Conservation (phyloP, 108 stramenopile genomes). For the Pelagomonas calceolata region DNA sequence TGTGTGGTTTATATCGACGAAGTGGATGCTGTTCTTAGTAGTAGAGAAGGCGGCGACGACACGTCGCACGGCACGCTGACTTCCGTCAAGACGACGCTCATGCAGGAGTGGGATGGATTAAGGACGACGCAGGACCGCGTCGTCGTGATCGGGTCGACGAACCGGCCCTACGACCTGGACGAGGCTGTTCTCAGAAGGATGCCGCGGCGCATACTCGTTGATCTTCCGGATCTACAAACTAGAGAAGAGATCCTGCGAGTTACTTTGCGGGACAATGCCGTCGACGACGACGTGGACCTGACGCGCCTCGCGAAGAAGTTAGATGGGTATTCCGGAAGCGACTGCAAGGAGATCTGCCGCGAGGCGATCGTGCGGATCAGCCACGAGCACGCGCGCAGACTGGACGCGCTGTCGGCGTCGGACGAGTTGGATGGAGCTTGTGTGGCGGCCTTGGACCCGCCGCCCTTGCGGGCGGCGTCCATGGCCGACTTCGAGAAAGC, state of each 20-base stretch:
- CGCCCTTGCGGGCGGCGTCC: no score
- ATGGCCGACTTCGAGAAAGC: conserved; percentile 70
- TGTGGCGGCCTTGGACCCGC: no score
- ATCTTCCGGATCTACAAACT: conserved; percentile 80
- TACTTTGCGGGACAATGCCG: conserved; percentile 70
- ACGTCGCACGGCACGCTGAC: conserved; percentile 91
- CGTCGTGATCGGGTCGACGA: conserved; percentile 91
- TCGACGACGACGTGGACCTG: conserved; percentile 66
- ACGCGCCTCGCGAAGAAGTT: conserved; percentile 73
- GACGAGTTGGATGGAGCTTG: not conserved
- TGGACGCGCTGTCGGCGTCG: conserved; percentile 47
- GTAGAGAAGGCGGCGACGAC: conserved; percentile 80
- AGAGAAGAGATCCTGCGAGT: conserved; percentile 78
- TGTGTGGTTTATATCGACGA: conserved; percentile 95
- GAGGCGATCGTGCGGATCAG: conserved; percentile 89
- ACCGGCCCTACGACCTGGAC: conserved; percentile 90
- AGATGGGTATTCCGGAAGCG: conserved; percentile 91
- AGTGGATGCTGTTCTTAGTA: conserved; percentile 79
- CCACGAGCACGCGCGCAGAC: conserved; percentile 76
- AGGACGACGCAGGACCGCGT: conserved; percentile 69
- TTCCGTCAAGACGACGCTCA: conserved; percentile 79
- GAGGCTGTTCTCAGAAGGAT: conserved; percentile 90
- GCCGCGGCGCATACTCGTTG: conserved; percentile 88
- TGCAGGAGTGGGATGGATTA: conserved; percentile 86
- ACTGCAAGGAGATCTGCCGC: conserved; percentile 88